Conservation (phyloP, 495 filamentous ascomycete species). For the Neurospora tetraspora region DNA sequence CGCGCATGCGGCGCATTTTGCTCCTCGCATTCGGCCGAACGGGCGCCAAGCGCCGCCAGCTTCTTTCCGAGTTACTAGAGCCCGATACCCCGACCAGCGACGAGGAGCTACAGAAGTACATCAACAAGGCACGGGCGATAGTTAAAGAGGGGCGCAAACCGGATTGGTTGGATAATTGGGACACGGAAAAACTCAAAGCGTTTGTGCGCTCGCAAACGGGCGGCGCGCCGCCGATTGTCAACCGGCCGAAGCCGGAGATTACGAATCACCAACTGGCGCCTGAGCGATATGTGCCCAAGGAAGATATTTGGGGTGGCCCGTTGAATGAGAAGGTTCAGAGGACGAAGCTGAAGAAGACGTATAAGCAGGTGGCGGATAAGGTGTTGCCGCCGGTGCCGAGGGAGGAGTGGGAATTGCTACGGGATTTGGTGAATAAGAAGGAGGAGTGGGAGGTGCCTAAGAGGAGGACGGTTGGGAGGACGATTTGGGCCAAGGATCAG, state of each 20-base stretch:
- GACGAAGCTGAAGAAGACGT: constrained; percentile 54
- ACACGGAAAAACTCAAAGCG: constrained; percentile 21
- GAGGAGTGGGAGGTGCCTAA: constrained; percentile 20
- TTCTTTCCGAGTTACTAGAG: constrained; percentile 42
- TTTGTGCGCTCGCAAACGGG: constrained; percentile 17
- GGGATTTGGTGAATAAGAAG: constrained; percentile 47
- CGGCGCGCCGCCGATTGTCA: not conserved
- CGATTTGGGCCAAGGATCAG: constrained; percentile 36
- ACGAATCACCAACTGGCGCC: constrained; percentile 35
- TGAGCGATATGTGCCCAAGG: constrained; percentile 38
- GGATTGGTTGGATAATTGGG: constrained; percentile 37
- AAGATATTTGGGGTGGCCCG: constrained; percentile 54
- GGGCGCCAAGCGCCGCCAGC: constrained; percentile 55
- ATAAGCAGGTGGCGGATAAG: constrained; percentile 40
- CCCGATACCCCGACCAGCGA: constrained; percentile 27
- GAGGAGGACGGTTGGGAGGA: constrained; percentile 23
- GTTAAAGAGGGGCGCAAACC: constrained; percentile 3
- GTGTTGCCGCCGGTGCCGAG: constrained; percentile 64
- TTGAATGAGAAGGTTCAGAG: constrained; percentile 40
- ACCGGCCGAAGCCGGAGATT: constrained; percentile 22
- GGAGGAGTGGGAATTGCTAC: constrained; percentile 53
- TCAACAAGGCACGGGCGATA: not conserved
- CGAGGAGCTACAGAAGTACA: constrained; percentile 20
- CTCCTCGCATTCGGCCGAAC: constrained; percentile 61
- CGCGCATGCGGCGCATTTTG: constrained; percentile 54